phyloP scores from a whole-genome alignment of 1,139 yeast species.

The Ashbya aceris region DNA sequence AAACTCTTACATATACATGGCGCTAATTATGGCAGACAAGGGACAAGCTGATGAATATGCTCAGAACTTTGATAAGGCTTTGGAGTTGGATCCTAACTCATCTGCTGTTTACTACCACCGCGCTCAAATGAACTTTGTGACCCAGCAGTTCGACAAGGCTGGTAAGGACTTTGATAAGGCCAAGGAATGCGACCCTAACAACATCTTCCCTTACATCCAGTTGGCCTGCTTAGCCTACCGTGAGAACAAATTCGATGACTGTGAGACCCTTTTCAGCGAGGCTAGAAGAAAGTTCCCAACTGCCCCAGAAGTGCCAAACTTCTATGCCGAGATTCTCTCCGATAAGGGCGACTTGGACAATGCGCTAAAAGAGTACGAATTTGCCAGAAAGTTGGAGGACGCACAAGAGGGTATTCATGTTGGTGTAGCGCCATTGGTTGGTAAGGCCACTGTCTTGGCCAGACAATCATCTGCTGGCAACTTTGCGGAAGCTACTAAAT shows the following conservation, averaged over 20 bases:
- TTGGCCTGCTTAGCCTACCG: constrained; percentile 88
- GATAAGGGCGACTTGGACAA: constrained; percentile 66
- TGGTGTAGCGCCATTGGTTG: constrained; percentile 78
- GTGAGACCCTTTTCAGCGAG: constrained; percentile 61
- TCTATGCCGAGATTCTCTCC: constrained; percentile 86
- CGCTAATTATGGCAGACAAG: constrained; percentile 76
- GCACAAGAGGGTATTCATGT: constrained; percentile 43
- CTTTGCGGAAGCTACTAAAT: constrained; percentile 52
- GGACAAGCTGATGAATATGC: constrained; percentile 56
- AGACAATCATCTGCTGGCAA: constrained; percentile 46
- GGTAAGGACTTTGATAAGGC: constrained; percentile 69
- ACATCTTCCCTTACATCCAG: constrained; percentile 83
- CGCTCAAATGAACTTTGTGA: constrained; percentile 83
- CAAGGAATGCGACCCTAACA: constrained; percentile 60
- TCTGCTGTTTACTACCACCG: constrained; percentile 89
- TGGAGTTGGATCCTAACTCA: constrained; percentile 56
- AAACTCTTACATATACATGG: constrained; percentile 76
- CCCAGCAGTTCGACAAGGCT: constrained; percentile 68
- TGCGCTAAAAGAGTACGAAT: constrained; percentile 79
- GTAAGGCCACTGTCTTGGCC: constrained; percentile 72
- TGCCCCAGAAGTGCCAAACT: constrained; percentile 86
- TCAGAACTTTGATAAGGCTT: constrained; percentile 54
- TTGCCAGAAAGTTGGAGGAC: constrained; percentile 73
- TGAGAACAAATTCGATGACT: constrained; percentile 52
- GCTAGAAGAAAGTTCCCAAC: constrained; percentile 76